Conservation (phyloP, 169 alveolate species). For the Plasmodium fragile region DNA sequence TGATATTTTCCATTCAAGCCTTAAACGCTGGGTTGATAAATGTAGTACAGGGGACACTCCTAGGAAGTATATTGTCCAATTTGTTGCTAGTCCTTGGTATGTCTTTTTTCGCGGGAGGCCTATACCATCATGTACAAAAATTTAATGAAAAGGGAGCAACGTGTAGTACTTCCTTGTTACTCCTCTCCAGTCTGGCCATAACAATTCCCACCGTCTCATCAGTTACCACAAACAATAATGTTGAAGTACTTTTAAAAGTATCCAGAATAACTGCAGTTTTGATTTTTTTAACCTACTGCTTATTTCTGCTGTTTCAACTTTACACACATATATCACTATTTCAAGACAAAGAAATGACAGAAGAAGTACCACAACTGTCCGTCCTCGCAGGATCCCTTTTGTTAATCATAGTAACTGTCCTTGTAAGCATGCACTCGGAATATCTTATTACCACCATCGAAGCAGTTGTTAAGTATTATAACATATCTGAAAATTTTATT, state of each 20-base stretch:
- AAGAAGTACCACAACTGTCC: slow-evolving; percentile 79
- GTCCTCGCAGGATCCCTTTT: slow-evolving; percentile 78
- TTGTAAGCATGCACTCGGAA: slow-evolving; percentile 80
- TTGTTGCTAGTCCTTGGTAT: slow-evolving; percentile 89
- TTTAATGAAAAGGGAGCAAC: slow-evolving; percentile 91
- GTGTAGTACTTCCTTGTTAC: slow-evolving; percentile 86
- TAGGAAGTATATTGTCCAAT: slow-evolving; percentile 90
- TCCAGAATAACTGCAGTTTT: slow-evolving; percentile 88
- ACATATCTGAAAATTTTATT: slow-evolving; percentile 87
- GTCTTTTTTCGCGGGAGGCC: slow-evolving; percentile 92
- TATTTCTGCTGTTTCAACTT: slow-evolving; percentile 87
- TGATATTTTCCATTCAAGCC: slow-evolving; percentile 91
- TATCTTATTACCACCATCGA: slow-evolving; percentile 83
- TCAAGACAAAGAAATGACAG: slow-evolving; percentile 81
- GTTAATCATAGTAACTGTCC: slow-evolving; percentile 68
- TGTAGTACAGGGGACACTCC: slow-evolving; percentile 91
- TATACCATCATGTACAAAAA: slow-evolving; percentile 87
- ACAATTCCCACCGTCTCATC: slow-evolving; percentile 87
- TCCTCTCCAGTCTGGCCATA: slow-evolving; percentile 87
- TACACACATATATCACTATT: slow-evolving; percentile 87
- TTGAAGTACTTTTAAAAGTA: slow-evolving; percentile 79
- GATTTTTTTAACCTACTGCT: slow-evolving; percentile 83
- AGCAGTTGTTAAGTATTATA: slow-evolving; percentile 82
- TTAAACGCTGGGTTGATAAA: slow-evolving; percentile 83
- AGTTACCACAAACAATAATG: slow-evolving; percentile 60